Conservation (phyloP, 306 rosid genomes). For the Oemleria cerasiformis region DNA sequence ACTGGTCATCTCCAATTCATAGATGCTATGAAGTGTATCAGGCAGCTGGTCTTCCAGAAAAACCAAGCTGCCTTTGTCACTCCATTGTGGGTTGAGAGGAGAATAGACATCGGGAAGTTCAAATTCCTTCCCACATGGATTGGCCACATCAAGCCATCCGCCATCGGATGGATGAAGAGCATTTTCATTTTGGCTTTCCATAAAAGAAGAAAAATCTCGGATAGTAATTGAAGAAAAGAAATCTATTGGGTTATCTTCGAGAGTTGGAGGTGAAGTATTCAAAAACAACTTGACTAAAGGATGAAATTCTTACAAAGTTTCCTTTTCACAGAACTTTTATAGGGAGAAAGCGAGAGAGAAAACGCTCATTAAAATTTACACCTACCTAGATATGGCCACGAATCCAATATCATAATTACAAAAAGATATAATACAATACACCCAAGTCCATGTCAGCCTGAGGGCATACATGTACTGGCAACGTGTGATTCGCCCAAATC, state of each 20-base stretch:
- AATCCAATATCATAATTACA: slow-evolving; percentile 2
- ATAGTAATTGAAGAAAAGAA: not conserved
- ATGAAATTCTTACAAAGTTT: too few relatives aligned
- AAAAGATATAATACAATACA: not conserved
- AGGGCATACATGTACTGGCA: not conserved
- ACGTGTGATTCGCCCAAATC: not conserved
- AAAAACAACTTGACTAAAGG: not conserved
- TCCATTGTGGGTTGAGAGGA: not conserved
- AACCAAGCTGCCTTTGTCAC: not conserved
- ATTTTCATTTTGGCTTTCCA: not conserved
- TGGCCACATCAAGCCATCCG: slow-evolving; percentile 12
- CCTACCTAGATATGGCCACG: not conserved
- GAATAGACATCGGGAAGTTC: slow-evolving; percentile 11
- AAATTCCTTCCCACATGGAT: slow-evolving; percentile 16
- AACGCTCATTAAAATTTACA: not conserved
- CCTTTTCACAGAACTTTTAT: too few relatives aligned
- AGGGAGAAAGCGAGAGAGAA: not conserved
- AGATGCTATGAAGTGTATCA: not conserved
- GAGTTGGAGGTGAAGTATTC: not conserved
- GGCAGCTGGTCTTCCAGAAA: not conserved
- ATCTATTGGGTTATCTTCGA: too few relatives aligned
- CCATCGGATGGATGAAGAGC: not conserved
- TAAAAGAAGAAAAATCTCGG: not conserved
- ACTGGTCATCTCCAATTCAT: not conserved
- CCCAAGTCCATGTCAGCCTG: not conserved